Base-by-base conservation (phyloP, 257 asterid species). In the Anisodus tanguticus region DNA sequence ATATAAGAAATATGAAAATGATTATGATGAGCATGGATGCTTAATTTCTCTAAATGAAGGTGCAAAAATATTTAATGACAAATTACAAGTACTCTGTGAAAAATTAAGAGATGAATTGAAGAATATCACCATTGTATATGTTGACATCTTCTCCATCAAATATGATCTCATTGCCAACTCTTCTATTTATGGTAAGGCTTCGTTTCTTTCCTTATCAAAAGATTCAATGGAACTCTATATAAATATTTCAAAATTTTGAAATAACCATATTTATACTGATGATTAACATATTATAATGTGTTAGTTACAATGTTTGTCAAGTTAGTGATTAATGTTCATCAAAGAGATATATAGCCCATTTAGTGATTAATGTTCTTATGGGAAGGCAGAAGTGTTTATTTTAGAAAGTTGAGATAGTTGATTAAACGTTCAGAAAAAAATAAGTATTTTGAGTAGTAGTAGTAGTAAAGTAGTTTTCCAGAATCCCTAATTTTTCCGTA, bases 101-200 rank as follows among this genome's bases (percentile, higher is more conserved):
- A 62, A 88, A 66, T 82, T 88, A 17, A 59, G 87, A 49, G 51
- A 51, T 9, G 80, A 83, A 9, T 81, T 86, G 90, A 69, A 87
- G 72, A 57, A 80, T 13, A 43, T 84, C 4, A 88, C 87, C 2
- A 82, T 90, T 5, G 88, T 90, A 11, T 89, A 88, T 35, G 92
- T 88, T 79, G 94, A 91, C 87, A 67, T 87, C 9, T 90, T 87
- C 88, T 86, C 90, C 17, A 85, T 91, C 88, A 91, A 91, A 79
- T 90, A 90, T 72, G 83, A 81, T 68, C 91, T 90, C 85, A 72
- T 90, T 17, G 87, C 88, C 7, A 88, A 87, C 37, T 70, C 91
- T 5, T 60, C 87, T 19, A 55, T 72, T 2, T 88, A 89, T 11
- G 92, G 93, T 87, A 59, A 86, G 89, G 83, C 17, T 19, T 72